Conservation (phyloP, 2,329 filamentous ascomycete genomes). For the Ceratocystis cacaofunesta region DNA sequence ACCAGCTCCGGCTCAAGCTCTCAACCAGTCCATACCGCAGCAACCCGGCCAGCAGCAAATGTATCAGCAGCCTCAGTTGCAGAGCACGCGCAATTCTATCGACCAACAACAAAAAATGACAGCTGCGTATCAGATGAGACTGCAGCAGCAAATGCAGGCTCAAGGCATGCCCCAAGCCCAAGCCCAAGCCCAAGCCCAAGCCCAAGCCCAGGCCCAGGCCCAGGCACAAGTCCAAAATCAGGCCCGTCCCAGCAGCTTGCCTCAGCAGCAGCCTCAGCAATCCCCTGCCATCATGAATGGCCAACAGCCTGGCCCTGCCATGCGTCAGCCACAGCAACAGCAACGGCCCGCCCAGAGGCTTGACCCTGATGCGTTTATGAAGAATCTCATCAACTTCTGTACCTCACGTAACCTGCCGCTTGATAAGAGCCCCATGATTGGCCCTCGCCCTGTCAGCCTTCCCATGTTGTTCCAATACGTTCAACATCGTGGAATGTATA, state of each 20-base stretch:
- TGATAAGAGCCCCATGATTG: conserved; percentile 58
- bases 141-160: conserved; percentile 53
- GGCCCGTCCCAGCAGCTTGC: conserved; percentile 18
- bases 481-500: conserved; percentile 60
- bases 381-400: conserved; percentile 67
- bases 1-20: conserved; percentile 35
- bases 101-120: conserved; percentile 63
- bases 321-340: conserved; percentile 39
- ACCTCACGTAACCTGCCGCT: conserved; percentile 55
- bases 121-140: conserved; percentile 60
- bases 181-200: conserved; percentile 11
- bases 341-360: conserved; percentile 29
- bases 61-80: conserved; percentile 17
- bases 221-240: conserved; percentile 21
- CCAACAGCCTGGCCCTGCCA: conserved; percentile 24
- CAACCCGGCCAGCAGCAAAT: conserved; percentile 30
- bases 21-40: conserved; percentile 39
- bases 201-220: conserved; percentile 16
- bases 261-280: conserved; percentile 9
- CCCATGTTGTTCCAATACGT: conserved; percentile 66
- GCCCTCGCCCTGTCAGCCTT: conserved; percentile 58
- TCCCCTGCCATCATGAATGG: conserved; percentile 10
- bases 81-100: conserved; percentile 23
- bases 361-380: conserved; percentile 56
- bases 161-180: conserved; percentile 23